A percentile compares a stretch with the other conserved stretches of the same genome.
Evolutionary conservation across 176 grass and related monocot genomes (phyloP).

Genomic region (Ensete glaucum): DNA sequence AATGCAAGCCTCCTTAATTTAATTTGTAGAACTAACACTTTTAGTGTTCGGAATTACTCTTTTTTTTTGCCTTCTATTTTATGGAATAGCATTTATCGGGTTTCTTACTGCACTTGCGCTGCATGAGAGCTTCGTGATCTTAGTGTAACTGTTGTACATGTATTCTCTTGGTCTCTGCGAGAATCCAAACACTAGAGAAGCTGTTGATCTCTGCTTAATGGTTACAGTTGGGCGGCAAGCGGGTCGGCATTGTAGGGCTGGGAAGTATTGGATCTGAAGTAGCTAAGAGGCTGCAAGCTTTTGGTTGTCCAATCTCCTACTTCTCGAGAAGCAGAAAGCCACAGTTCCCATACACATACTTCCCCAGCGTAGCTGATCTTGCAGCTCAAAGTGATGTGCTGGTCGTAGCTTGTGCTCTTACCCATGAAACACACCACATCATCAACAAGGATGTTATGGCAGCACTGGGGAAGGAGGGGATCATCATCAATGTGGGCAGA

Average conservation of each 20-base stretch:
- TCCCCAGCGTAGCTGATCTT: neutral
- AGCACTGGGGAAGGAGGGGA: neutral
- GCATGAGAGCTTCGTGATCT: too few relatives aligned
- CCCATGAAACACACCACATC: neutral
- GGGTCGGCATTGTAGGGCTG: slow-evolving; percentile 22
- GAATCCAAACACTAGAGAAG: too few relatives aligned
- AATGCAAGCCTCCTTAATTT: too few relatives aligned
- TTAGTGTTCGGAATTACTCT: too few relatives aligned
- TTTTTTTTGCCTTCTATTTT: too few relatives aligned
- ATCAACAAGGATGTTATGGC: neutral
- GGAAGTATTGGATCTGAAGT: slow-evolving; percentile 46
- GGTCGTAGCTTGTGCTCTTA: neutral
- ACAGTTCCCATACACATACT: neutral
- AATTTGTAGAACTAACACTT: too few relatives aligned
- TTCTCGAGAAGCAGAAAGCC: neutral
- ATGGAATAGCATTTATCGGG: too few relatives aligned
- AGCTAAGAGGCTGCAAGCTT: slow-evolving; percentile 38
- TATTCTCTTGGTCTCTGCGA: too few relatives aligned
- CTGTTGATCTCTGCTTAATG: neutral
- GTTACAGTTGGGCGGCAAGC: slow-evolving; percentile 44
- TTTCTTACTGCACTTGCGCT: too few relatives aligned
- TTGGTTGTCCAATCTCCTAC: slow-evolving; percentile 31
- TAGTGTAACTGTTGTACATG: too few relatives aligned
- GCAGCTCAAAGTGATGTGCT: neutral
- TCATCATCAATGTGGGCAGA: neutral